Evolutionary conservation across 2,329 filamentous ascomycete genomes (phyloP).

Genomic region (Dendrostoma leiphaemia): DNA sequence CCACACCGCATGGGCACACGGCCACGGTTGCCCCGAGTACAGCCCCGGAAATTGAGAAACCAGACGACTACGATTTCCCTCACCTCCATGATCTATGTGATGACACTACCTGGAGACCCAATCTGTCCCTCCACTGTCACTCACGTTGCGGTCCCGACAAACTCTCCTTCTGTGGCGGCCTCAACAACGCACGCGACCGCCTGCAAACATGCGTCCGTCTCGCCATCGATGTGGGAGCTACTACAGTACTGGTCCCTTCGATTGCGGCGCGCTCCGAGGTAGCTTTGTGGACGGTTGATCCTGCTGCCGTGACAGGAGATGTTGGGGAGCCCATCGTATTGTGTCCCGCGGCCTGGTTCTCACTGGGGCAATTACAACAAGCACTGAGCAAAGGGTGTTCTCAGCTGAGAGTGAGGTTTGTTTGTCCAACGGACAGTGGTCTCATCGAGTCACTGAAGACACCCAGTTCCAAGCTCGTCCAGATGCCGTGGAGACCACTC

Average conservation of each 20-base stretch:
- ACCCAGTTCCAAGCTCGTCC: background rate
- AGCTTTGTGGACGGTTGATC: background rate
- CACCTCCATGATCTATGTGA: background rate
- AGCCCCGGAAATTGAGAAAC: background rate
- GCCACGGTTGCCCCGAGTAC: background rate
- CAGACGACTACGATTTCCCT: background rate
- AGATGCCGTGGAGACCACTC: background rate
- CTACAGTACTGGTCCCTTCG: slow-evolving; percentile 4
- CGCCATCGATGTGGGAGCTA: slow-evolving; percentile 13
- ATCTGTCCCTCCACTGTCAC: slow-evolving; percentile 13
- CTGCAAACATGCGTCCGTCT: slow-evolving; percentile 15
- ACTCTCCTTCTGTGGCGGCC: slow-evolving; percentile 9
- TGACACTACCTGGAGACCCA: slow-evolving; percentile 13
- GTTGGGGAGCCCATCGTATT: background rate
- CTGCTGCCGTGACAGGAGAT: background rate
- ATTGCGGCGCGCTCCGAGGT: background rate
- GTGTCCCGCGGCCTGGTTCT: background rate
- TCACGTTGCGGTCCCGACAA: slow-evolving; percentile 5
- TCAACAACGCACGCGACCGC: slow-evolving; percentile 14
- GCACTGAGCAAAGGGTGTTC: background rate
- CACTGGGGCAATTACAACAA: background rate
- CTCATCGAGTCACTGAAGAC: background rate
- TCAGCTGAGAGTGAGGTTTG: background rate
- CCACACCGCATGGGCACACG: background rate
- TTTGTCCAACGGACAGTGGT: background rate